phyloP scores from a whole-genome alignment of 2,329 filamentous ascomycete species.

The Penicillium sp. region DNA sequence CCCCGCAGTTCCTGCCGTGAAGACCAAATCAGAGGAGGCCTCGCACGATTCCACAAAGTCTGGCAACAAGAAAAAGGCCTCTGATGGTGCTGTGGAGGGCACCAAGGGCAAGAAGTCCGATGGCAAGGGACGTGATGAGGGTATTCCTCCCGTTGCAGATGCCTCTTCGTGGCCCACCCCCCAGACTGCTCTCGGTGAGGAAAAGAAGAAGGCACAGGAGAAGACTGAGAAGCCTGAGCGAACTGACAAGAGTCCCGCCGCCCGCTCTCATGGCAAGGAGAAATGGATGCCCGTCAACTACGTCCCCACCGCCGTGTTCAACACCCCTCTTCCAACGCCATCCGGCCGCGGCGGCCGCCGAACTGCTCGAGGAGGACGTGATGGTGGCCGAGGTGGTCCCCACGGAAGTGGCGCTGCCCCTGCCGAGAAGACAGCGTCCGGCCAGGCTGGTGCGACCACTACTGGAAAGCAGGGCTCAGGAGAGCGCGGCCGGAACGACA shows the following conservation, averaged over 20 bases:
- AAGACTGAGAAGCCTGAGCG: conserved; percentile 55
- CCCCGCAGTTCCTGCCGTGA: conserved; percentile 19
- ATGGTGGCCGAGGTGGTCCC: conserved; percentile 41
- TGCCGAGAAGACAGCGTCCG: conserved; percentile 31
- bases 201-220: conserved; percentile 64
- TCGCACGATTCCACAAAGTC: conserved; percentile 39
- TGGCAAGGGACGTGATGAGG: conserved; percentile 38
- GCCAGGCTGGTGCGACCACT: conserved; percentile 22
- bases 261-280: conserved; percentile 61
- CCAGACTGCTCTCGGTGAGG: conserved; percentile 68
- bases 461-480: conserved; percentile 26
- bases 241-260: conserved; percentile 56
- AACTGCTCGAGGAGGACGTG: conserved; percentile 51
- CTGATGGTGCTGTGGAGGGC: conserved; percentile 21
- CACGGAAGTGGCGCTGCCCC: conserved; percentile 28
- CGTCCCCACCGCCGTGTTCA: conserved; percentile 77
- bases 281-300: conserved; percentile 82
- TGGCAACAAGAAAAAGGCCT: conserved; percentile 37
- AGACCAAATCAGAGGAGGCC: conserved; percentile 29
- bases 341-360: conserved; percentile 50
- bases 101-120: conserved; percentile 36
- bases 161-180: conserved; percentile 84
- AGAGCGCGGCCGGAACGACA: conserved; percentile 33
- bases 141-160: conserved; percentile 65
- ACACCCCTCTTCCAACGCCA: conserved; percentile 61